Percentiles rank a stretch among this genome's conserved stretches.
Evolutionary conservation across 2,329 filamentous ascomycete genomes (phyloP).

Genomic region (Ramularia endophylla): DNA sequence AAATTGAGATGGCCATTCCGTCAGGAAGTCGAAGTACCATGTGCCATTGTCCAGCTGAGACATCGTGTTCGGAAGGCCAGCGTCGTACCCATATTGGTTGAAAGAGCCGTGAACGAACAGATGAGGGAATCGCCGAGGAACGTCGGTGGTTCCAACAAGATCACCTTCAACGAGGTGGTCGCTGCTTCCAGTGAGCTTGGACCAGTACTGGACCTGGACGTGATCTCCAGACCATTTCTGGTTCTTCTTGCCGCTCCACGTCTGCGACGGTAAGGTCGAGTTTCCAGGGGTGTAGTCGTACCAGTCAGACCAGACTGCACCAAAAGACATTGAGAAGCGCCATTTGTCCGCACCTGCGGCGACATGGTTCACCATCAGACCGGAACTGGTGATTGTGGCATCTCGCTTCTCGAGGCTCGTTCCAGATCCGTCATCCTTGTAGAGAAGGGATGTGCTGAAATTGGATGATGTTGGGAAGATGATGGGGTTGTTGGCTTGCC

Average conservation of each 20-base stretch:
- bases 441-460: constrained; percentile 52
- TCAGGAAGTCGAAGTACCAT: constrained; percentile 57
- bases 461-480: constrained; percentile 53
- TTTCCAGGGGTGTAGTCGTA: constrained; percentile 49
- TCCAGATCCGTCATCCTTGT: constrained; percentile 31
- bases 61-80: constrained; percentile 51
- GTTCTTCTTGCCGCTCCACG: constrained; percentile 50
- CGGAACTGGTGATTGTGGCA: constrained; percentile 31
- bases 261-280: constrained; percentile 41
- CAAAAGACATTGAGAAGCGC: constrained; percentile 59
- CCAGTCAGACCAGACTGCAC: constrained; percentile 55
- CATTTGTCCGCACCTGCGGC: constrained; percentile 58
- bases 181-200: constrained; percentile 52
- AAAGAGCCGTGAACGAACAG: constrained; percentile 57
- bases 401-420: constrained; percentile 18
- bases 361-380: constrained; percentile 50
- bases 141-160: constrained; percentile 35
- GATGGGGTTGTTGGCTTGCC: constrained; percentile 53
- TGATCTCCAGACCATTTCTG: constrained; percentile 59
- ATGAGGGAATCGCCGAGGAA: constrained; percentile 52
- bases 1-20: constrained; percentile 57
- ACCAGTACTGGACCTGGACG: constrained; percentile 60
- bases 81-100: constrained; percentile 60
- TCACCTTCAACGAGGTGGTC: constrained; percentile 57
- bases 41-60: constrained; percentile 41